A percentile compares a stretch with the other conserved stretches of the same genome.
Evolutionary conservation across 1,284 basidiomycete species (phyloP).

Genomic region (Phlebopus sp.): DNA sequence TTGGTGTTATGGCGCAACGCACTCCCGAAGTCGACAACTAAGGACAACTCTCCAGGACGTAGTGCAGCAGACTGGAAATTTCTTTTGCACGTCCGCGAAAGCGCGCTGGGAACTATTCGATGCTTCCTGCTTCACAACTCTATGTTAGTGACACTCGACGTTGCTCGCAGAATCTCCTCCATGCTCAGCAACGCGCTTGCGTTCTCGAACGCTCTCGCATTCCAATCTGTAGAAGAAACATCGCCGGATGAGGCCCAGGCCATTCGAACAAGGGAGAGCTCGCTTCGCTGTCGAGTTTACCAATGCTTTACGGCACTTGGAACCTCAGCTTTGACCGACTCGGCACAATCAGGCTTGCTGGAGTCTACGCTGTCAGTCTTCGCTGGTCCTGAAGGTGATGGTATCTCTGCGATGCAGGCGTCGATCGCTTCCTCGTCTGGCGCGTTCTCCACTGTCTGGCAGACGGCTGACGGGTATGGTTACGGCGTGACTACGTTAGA

Average conservation of each 20-base stretch:
- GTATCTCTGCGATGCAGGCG: conserved; percentile 80
- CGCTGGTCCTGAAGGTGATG: conserved; percentile 78
- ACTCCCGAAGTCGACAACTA: conserved; percentile 89
- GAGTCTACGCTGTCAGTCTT: conserved; percentile 84
- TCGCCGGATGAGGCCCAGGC: conserved; percentile 53
- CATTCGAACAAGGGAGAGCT: conserved; percentile 78
- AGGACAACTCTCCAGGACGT: conserved; percentile 70
- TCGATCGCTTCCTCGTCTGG: conserved; percentile 89
- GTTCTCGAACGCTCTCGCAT: conserved; percentile 75
- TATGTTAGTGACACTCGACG: conserved; percentile 84
- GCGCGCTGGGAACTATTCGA: conserved; percentile 84
- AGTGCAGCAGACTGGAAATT: conserved; percentile 87
- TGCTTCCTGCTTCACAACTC: conserved; percentile 86
- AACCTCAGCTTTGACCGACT: conserved; percentile 75
- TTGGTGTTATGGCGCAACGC: conserved; percentile 97
- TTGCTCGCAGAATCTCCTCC: conserved; percentile 83
- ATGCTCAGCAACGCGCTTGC: conserved; percentile 88
- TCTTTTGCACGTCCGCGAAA: conserved; percentile 88
- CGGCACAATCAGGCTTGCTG: conserved; percentile 78
- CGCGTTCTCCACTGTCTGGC: conserved; percentile 85
- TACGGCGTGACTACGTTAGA: conserved; percentile 86
- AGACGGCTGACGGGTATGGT: conserved; percentile 84
- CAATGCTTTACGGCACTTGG: conserved; percentile 89
- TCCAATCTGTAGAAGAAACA: conserved; percentile 49
- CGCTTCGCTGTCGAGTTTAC: conserved; percentile 82